Percentiles rank a stretch among this genome's conserved stretches.
Evolutionary conservation across 805 yeast species (phyloP).

Genomic region (Metschnikowia corniflorae): DNA sequence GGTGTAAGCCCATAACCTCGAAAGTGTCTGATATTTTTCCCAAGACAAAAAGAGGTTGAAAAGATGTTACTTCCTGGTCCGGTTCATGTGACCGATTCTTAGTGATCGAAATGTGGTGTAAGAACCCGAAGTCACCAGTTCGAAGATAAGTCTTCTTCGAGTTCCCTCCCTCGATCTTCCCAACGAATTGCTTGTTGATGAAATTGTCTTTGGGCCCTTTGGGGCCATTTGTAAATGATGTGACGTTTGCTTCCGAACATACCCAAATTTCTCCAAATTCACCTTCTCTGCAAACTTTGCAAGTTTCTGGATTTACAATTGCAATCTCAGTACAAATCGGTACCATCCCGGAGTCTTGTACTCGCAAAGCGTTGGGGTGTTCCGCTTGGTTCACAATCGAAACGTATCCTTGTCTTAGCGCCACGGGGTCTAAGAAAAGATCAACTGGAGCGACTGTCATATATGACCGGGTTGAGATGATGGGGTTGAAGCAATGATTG

Average conservation of each 20-base stretch:
- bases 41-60: conserved; percentile 79
- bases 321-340: conserved; percentile 93
- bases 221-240: conserved; percentile 54
- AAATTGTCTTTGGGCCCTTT: conserved; percentile 51
- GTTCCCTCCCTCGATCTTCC: conserved; percentile 62
- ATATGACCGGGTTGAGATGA: conserved; percentile 81
- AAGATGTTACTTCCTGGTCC: conserved; percentile 26
- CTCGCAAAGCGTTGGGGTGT: conserved; percentile 62
- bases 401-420: conserved; percentile 85
- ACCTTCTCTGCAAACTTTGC: conserved; percentile 73
- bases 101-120: conserved; percentile 63
- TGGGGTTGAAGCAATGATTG: conserved; percentile 75
- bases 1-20: conserved; percentile 87
- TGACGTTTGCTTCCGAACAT: conserved; percentile 77
- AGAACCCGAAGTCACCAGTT: conserved; percentile 93
- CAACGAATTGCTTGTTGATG: conserved; percentile 50
- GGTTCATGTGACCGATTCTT: conserved; percentile 37
- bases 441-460: conserved; percentile 86
- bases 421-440: conserved; percentile 80
- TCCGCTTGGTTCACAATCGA: conserved; percentile 73
- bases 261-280: conserved; percentile 98
- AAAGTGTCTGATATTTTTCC: conserved; percentile 85
- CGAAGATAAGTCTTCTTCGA: conserved; percentile 65
- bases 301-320: conserved; percentile 92
- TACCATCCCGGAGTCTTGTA: conserved; percentile 95